phyloP scores from a whole-genome alignment of 768 basidiomycete species.

The Russula brevipes region DNA sequence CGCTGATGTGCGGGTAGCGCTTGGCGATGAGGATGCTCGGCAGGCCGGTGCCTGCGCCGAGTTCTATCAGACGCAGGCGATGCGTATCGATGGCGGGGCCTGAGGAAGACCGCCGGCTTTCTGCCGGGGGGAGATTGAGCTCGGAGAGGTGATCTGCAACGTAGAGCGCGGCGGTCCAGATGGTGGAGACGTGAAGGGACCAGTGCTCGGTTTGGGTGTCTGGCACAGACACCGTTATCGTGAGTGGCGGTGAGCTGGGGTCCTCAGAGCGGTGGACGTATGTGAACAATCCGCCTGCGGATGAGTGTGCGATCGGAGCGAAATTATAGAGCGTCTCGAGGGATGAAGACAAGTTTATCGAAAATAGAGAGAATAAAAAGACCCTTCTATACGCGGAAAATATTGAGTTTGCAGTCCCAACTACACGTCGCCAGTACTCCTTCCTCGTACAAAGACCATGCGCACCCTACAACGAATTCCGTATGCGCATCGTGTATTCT shows the following conservation, averaged over 20 bases:
- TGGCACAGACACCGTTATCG: conserved; percentile 50
- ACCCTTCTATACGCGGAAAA: conserved; percentile 51
- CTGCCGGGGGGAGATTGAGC: conserved; percentile 33
- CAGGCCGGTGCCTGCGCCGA: conserved; percentile 71
- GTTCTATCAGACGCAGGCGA: conserved; percentile 47
- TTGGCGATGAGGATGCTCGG: conserved; percentile 66
- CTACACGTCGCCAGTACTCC: conserved; percentile 83
- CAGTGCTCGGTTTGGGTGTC: conserved; percentile 66
- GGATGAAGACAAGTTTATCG: conserved; percentile 46
- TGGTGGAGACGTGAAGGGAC: conserved; percentile 73
- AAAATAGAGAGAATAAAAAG: not conserved
- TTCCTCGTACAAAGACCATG: conserved; percentile 90
- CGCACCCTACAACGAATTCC: conserved; percentile 89
- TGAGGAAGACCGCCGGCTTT: not conserved
- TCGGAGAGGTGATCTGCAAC: conserved; percentile 59
- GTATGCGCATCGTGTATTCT: conserved; percentile 84
- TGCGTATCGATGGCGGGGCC: no score
- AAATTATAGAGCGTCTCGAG: conserved; percentile 59
- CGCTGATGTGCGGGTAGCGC: conserved; percentile 35
- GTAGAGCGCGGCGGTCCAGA: conserved; percentile 67
- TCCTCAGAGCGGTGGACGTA: conserved; percentile 33
- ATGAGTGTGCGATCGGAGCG: conserved; percentile 54
- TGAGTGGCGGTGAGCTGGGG: conserved; percentile 4
- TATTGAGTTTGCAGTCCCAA: conserved; percentile 83
- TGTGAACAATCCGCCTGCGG: conserved; percentile 48